Base-by-base conservation (phyloP, 83 land plant species). In the Thuja plicata region DNA sequence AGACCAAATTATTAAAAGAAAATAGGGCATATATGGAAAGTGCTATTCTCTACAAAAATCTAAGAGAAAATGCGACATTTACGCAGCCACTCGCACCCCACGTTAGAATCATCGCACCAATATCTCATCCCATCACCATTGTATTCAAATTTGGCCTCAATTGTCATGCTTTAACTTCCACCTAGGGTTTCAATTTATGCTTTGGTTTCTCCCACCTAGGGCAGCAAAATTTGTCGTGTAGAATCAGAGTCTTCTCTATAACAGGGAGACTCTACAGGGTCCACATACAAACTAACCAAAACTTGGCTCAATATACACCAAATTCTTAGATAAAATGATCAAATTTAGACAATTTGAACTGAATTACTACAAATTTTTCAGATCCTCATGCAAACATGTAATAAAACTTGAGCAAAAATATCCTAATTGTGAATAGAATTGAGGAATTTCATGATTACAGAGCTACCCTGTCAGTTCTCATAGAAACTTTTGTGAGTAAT, bases 11-110 rank as follows among this genome's bases (percentile, higher is more conserved):
- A 93, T 60, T 11, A 90, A 40, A 60, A 93, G 34, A n/a, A 37
- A 92, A 46, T 2, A 89, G 5, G 8, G 89, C 88, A 15, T 87
- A 74, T 11, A 94, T 32, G n/a, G 92, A 43, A 37, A 82, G 4
- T 19, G 85, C 16, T 15, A 93, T 37, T 30, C 86, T 74, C 81
- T 80, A 54, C 87, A 89, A 87, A 46, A 89, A 88, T 12, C 88
- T 87, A 16, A 89, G 21, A n/a, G 93, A 90, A 37, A 92, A 40
- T 41, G 91, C 87, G 3, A 93, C 93, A 76, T 57, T 90, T 32
- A 91, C 86, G 46, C 94, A 86, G 9, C 90, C 93, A 79, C 90
- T 94, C 3, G 95, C 91, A 2, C 90, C 93, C 11, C 87, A 90
- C 7, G 92, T 89, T 71, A 92, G 88, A 24, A 89, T 77, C 87